Evolutionary conservation across 140 eudicot genomes (phyloP).

Genomic region (Erigeron philadelphicus): DNA sequence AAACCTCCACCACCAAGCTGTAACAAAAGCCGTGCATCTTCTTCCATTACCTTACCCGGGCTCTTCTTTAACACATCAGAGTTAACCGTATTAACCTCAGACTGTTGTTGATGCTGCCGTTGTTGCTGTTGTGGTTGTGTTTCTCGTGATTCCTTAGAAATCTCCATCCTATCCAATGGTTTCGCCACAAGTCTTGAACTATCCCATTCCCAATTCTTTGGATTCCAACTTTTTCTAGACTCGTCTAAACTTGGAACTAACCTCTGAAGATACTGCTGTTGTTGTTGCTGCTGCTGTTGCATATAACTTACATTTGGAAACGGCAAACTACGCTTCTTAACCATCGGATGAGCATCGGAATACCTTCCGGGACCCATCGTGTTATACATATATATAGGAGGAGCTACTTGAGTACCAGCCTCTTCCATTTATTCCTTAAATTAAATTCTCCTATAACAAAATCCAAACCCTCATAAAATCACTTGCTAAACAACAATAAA

Average conservation of each 20-base stretch:
- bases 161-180: slow-evolving; percentile 50
- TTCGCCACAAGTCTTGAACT: slow-evolving; percentile 71
- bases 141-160: slow-evolving; percentile 21
- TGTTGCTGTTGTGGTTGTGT: slow-evolving; percentile 23
- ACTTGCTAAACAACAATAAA: slow-evolving; percentile 13
- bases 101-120: slow-evolving; percentile 6
- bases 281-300: slow-evolving; percentile 35
- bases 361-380: slow-evolving; percentile 39
- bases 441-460: neutral
- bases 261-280: slow-evolving; percentile 32
- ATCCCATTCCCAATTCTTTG: slow-evolving; percentile 81
- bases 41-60: slow-evolving; percentile 26
- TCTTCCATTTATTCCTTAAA: slow-evolving; percentile 56
- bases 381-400: slow-evolving; percentile 53
- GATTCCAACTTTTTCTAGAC: slow-evolving; percentile 56
- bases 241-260: slow-evolving; percentile 34
- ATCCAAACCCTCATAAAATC: slow-evolving; percentile 23
- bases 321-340: slow-evolving; percentile 67
- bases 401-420: slow-evolving; percentile 62
- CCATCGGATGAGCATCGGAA: slow-evolving; percentile 40
- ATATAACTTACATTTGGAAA: slow-evolving; percentile 35
- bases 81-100: slow-evolving; percentile 19
- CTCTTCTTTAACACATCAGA: slow-evolving; percentile 28
- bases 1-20: slow-evolving; percentile 54
- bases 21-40: slow-evolving; percentile 46